Conservation (phyloP, 2,329 filamentous ascomycete genomes). For the Pezicula carpinea region DNA sequence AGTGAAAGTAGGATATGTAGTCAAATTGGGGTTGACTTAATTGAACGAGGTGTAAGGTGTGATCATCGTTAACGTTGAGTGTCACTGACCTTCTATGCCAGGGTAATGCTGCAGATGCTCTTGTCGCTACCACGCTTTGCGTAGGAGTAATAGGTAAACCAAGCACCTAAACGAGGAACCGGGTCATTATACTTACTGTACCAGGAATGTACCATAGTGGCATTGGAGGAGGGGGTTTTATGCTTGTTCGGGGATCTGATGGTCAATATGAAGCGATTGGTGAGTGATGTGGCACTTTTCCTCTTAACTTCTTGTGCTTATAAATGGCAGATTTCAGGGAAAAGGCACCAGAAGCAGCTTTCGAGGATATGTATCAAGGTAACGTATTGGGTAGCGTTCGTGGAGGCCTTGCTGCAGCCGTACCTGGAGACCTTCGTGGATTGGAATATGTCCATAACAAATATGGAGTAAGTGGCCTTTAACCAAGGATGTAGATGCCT, state of each 20-base stretch:
- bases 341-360: slow-evolving; percentile 75
- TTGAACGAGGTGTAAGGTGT: slow-evolving; percentile 40
- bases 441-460: slow-evolving; percentile 72
- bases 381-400: slow-evolving; percentile 62
- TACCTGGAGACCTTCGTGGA: slow-evolving; percentile 74
- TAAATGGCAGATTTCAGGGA: slow-evolving; percentile 69
- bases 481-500: not conserved
- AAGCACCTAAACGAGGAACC: slow-evolving; percentile 2
- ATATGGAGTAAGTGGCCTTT: slow-evolving; percentile 49
- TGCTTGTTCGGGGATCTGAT: slow-evolving; percentile 67
- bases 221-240: slow-evolving; percentile 87
- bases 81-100: slow-evolving; percentile 16
- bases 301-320: not conserved
- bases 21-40: slow-evolving; percentile 43
- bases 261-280: slow-evolving; percentile 75
- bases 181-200: slow-evolving; percentile 1
- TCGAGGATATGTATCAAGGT: slow-evolving; percentile 78
- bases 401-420: slow-evolving; percentile 67
- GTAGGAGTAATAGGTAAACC: slow-evolving; percentile 63
- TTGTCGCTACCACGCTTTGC: slow-evolving; percentile 71
- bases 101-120: slow-evolving; percentile 73
- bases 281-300: slow-evolving; percentile 5
- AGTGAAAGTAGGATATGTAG: slow-evolving; percentile 49
- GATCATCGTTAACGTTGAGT: not conserved
- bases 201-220: slow-evolving; percentile 73